Percentiles rank a stretch among this genome's conserved stretches.
phyloP scores from a whole-genome alignment of 176 grass and related monocot genomes.

The Aegilops tauschii region DNA sequence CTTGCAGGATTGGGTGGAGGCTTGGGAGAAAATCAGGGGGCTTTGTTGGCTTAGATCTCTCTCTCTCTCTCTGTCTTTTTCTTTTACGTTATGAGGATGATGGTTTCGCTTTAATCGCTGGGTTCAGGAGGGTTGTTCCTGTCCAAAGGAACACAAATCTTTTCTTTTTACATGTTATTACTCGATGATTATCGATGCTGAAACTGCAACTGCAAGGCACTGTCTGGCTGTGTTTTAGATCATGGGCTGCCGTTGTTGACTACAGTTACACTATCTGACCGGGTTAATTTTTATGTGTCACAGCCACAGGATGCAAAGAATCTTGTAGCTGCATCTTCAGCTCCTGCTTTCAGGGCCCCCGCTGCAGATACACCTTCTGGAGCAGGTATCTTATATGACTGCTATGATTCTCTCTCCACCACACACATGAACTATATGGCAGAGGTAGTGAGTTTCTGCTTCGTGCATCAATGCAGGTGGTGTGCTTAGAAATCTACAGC shows the following conservation, averaged over 20 bases:
- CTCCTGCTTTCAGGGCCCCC: not conserved
- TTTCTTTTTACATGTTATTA: no score
- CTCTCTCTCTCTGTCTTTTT: no score
- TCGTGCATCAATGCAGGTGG: constrained; percentile 28
- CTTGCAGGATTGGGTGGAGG: no score
- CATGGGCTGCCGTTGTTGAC: no score
- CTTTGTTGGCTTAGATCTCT: no score
- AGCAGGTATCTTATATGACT: not conserved
- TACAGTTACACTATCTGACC: no score
- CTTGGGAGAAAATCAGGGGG: no score
- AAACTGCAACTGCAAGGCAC: not conserved
- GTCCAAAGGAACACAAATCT: no score
- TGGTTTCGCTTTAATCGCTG: not conserved
- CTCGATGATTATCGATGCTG: not conserved
- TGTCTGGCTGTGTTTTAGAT: not conserved
- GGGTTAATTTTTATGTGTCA: not conserved
- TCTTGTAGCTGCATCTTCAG: not conserved
- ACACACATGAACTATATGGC: not conserved
- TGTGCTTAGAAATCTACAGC: constrained; percentile 39
- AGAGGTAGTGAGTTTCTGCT: not conserved
- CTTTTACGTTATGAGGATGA: not conserved
- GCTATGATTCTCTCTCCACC: not conserved
- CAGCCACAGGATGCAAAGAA: not conserved
- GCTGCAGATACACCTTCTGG: not conserved
- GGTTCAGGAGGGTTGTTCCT: no score